A percentile compares a stretch with the other conserved stretches of the same genome.
phyloP scores from a whole-genome alignment of 495 filamentous ascomycete genomes.

The Extremus antarcticus region DNA sequence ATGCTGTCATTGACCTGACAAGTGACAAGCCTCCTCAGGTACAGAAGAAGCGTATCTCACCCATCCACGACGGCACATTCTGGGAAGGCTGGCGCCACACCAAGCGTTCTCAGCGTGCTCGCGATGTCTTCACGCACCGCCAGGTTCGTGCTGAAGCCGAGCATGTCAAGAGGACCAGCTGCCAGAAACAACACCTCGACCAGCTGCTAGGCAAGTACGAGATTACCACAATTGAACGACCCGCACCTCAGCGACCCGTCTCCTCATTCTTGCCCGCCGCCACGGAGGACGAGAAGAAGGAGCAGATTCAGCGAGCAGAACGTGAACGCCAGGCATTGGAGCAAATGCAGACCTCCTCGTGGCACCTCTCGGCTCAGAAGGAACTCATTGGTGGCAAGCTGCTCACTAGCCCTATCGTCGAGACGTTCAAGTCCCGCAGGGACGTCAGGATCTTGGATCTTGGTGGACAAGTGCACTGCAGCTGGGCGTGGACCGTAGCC shows the following conservation, averaged over 20 bases:
- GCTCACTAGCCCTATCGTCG: constrained; percentile 60
- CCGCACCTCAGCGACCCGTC: constrained; percentile 36
- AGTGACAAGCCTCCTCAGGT: neutral
- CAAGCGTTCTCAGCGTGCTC: constrained; percentile 43
- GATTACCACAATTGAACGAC: constrained; percentile 39
- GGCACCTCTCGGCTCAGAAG: constrained; percentile 70
- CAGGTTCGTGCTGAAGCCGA: constrained; percentile 80
- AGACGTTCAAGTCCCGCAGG: constrained; percentile 42
- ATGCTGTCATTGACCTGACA: constrained; percentile 35
- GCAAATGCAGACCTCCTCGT: constrained; percentile 63
- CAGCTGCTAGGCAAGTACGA: constrained; percentile 72
- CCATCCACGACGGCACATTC: constrained; percentile 64
- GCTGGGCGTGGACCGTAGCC: constrained; percentile 93
- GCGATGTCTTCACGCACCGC: constrained; percentile 74
- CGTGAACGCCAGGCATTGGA: constrained; percentile 68
- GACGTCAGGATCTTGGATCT: constrained; percentile 69
- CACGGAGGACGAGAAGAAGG: constrained; percentile 42
- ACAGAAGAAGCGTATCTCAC: constrained; percentile 15
- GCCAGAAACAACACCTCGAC: constrained; percentile 33
- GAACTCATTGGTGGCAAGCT: constrained; percentile 71
- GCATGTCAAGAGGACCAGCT: constrained; percentile 60
- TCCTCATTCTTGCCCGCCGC: constrained; percentile 25
- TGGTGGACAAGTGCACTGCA: constrained; percentile 70
- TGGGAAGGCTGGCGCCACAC: constrained; percentile 78
- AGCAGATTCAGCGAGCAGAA: constrained; percentile 45